phyloP scores from a whole-genome alignment of 2,329 filamentous ascomycete species.

The Thelonectria rubi region DNA sequence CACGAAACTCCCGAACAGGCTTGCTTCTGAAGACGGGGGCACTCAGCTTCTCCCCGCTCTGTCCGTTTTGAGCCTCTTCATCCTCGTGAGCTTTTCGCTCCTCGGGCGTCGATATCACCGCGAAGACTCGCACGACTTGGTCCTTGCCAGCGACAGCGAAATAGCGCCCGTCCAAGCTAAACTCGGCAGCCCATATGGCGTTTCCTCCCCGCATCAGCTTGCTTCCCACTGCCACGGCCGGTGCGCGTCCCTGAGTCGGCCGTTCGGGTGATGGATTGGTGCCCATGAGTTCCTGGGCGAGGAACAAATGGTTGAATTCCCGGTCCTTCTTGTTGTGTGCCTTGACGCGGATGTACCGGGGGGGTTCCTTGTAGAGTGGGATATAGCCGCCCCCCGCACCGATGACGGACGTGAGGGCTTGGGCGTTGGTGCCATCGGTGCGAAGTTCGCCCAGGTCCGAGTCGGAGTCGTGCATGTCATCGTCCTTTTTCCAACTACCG shows the following conservation, averaged over 20 bases:
- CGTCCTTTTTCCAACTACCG: slow-evolving; percentile 76
- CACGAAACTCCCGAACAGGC: slow-evolving; percentile 80
- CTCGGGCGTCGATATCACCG: slow-evolving; percentile 82
- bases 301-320: slow-evolving; percentile 87
- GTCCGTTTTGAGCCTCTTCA: slow-evolving; percentile 55
- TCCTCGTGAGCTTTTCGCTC: slow-evolving; percentile 79
- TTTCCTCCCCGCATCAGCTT: slow-evolving; percentile 59
- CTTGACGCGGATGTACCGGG: slow-evolving; percentile 88
- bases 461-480: slow-evolving; percentile 67
- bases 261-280: slow-evolving; percentile 53
- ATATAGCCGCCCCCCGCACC: slow-evolving; percentile 77
- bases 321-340: slow-evolving; percentile 81
- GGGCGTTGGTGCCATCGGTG: slow-evolving; percentile 82
- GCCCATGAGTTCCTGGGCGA: slow-evolving; percentile 88
- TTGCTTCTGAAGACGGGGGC: slow-evolving; percentile 89
- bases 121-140: slow-evolving; percentile 85
- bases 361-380: slow-evolving; percentile 86
- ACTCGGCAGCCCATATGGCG: slow-evolving; percentile 91
- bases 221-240: slow-evolving; percentile 51
- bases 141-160: slow-evolving; percentile 94
- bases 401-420: slow-evolving; percentile 81
- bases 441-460: slow-evolving; percentile 75
- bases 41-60: slow-evolving; percentile 71
- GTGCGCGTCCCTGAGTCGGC: slow-evolving; percentile 42
- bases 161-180: slow-evolving; percentile 90